Base-by-base conservation (phyloP, 352 stramenopile species). In the Globisporangium cystogenes region DNA sequence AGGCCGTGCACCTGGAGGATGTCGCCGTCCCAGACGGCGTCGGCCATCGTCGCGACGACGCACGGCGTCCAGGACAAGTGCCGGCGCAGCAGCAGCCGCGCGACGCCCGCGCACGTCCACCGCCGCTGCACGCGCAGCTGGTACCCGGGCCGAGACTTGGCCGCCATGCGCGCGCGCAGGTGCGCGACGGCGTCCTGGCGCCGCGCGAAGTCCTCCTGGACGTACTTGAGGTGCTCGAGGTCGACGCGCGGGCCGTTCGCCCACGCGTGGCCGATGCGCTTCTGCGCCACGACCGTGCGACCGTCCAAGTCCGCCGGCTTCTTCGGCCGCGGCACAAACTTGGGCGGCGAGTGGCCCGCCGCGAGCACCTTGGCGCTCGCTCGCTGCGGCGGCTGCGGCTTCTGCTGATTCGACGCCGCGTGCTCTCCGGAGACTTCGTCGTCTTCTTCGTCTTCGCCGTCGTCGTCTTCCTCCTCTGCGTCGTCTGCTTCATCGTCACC, bases 11-110 rank as follows among this genome's bases (percentile, higher is more conserved):
- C 67, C 11, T 88, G 72, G 5, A 90, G 67, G 53, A 92, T 89
- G 62, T 92, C 82, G 35, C 72, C 79, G 44, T 92, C 76, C 80
- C 76, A 89, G 7, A 79, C 75, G 7, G 82, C 82, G 52, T 90
- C 74, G 8, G 70, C 68, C 52, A 90, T 67, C 1, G 75, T 83
- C 27, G 73, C 67, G 4, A 74, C 48, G 3, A 90, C 62, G 37
- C 76, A 90, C 18, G 76, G 78, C 23, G 86, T 53, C 74, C 78
- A 92, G 36, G 77, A 64, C 29, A 90, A 78, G 36, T 92, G 78
- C 2, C 80, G 60, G 11, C 75, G 73, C 18, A 81, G 39, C n/a
- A 90, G 55, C 67, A 87, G 56, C 14, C 60, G 53, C 0, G 61
- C 31, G 16, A 86, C 40, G 1, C 63, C 70, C 15, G 65, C 57